Evolutionary conservation across 2,329 filamentous ascomycete genomes (phyloP).

Genomic region (Albifimbria verrucaria): DNA sequence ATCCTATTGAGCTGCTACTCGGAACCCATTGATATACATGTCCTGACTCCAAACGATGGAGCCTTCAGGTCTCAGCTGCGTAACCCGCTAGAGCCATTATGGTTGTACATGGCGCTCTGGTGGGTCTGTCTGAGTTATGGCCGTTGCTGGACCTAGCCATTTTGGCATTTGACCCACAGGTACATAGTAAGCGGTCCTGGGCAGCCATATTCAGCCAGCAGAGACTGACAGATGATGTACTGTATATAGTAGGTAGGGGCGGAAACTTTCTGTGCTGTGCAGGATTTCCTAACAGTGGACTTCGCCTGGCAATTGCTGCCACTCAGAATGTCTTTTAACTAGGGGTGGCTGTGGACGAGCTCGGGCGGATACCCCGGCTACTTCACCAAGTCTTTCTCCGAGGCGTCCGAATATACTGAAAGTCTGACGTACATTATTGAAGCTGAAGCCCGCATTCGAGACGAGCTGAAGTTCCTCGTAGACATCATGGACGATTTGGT

Average conservation of each 20-base stretch:
- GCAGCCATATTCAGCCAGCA: background rate
- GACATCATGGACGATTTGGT: slow-evolving; percentile 63
- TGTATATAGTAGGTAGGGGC: background rate
- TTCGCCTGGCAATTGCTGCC: slow-evolving; percentile 66
- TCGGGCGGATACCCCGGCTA: slow-evolving; percentile 64
- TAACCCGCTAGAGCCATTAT: background rate
- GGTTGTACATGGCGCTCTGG: background rate
- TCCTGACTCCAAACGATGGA: no score
- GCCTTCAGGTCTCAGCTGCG: no score
- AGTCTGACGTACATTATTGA: slow-evolving; percentile 59
- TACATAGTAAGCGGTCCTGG: no score
- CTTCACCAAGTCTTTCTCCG: slow-evolving; percentile 54
- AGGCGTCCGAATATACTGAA: slow-evolving; percentile 63
- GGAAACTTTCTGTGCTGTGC: background rate
- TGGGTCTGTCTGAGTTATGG: background rate
- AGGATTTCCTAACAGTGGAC: slow-evolving; percentile 11
- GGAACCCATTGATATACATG: no score
- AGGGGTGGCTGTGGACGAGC: slow-evolving; percentile 69
- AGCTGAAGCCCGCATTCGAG: slow-evolving; percentile 50
- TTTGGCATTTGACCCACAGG: background rate
- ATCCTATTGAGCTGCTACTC: no score
- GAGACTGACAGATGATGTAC: background rate
- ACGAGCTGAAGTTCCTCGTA: slow-evolving; percentile 65
- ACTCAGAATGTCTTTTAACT: slow-evolving; percentile 69
- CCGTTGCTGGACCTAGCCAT: background rate